Evolutionary conservation across 1,139 yeast species (phyloP), one percentile per base, ranked within the genome.

Genomic region (Arxiozyma telluris): DNA sequence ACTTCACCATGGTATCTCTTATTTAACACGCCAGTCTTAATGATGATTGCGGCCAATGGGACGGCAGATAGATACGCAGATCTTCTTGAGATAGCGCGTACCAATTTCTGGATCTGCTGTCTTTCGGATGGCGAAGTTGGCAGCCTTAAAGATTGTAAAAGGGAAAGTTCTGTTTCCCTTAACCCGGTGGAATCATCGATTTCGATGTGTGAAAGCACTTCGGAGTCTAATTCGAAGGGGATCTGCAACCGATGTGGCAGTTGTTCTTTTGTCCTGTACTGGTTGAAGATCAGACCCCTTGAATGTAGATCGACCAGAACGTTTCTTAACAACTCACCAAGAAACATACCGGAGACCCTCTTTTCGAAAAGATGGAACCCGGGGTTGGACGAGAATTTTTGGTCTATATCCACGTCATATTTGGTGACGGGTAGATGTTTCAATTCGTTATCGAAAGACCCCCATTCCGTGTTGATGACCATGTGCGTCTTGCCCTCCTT

Each of bases 391-490:
- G 96, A 86, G 50, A 69, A 68, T 61, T 77, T 76, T 20, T 73
- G 69, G 70, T 91, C 96, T 58, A 91, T 81, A 39, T 73, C 75
- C 51, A 72, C 69, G 71, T 91, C 98, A 68, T 82, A 90, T 57
- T 81, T 79, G 4, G 95, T 87, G 53, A 74, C 77, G 54, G 96
- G 97, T 61, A 90, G 75, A 50, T 81, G 75, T 61, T 80, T 74
- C 55, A 90, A 76, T 41, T 80, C 82, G 65, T 91, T 90, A 71
- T 93, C 98, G 67, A 90, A 91, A 50, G 96, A 87, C 58, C 98
- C 98, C 97, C 98, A 91, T 73, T 91, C 98, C 47, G 96, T 91
- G 74, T 91, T 91, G 64, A 91, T 78, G 55, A 89, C 86, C 97
- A 91, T 91, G 57, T 87, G 84, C 2, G 76, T 75, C 57, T 80